These are phyloP conservation scores for Candida tetrigidarum DNA, from an alignment of 1,139 yeast species.

Conservation along the genomic window DNA sequence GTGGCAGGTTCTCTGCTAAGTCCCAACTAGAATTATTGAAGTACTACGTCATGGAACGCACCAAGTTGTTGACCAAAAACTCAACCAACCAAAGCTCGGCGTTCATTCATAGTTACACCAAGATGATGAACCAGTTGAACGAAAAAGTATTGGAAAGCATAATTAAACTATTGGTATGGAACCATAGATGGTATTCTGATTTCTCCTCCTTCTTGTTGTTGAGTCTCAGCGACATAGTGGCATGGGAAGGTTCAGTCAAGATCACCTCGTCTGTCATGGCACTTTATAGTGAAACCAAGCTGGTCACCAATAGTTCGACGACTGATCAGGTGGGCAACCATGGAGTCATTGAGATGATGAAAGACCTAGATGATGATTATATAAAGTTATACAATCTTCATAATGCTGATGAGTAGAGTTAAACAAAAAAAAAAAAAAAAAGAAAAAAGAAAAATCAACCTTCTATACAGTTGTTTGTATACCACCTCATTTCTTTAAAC, in stretches of 20 bases:
- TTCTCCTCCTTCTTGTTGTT: constrained; percentile 71
- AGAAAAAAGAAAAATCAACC: not conserved
- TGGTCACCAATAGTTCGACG: constrained; percentile 14
- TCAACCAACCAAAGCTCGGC: constrained; percentile 25
- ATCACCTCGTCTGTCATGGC: constrained; percentile 79
- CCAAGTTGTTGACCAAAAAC: constrained; percentile 38
- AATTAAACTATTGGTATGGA: constrained; percentile 87
- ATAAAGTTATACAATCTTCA: constrained; percentile 50
- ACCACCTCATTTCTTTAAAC: not conserved
- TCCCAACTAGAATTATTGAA: constrained; percentile 77
- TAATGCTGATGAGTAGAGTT: constrained; percentile 45
- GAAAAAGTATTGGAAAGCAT: constrained; percentile 69
- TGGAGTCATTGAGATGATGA: constrained; percentile 65
- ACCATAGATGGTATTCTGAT: constrained; percentile 96
- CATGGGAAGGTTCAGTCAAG: constrained; percentile 78
- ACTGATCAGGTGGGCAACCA: constrained; percentile 39
- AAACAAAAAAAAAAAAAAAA: not conserved
- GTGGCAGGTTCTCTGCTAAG: constrained; percentile 79
- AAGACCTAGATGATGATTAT: constrained; percentile 49
- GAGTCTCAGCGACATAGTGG: constrained; percentile 62
- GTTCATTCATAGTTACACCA: constrained; percentile 36
- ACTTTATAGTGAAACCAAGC: constrained; percentile 53
- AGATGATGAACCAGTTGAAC: constrained; percentile 53
- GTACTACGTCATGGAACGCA: constrained; percentile 57
- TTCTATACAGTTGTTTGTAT: too few species aligned